These are phyloP conservation scores for Diversispora eburnea DNA, from an alignment of 192 early-diverging fungal genomes.

Conservation along the genomic window DNA sequence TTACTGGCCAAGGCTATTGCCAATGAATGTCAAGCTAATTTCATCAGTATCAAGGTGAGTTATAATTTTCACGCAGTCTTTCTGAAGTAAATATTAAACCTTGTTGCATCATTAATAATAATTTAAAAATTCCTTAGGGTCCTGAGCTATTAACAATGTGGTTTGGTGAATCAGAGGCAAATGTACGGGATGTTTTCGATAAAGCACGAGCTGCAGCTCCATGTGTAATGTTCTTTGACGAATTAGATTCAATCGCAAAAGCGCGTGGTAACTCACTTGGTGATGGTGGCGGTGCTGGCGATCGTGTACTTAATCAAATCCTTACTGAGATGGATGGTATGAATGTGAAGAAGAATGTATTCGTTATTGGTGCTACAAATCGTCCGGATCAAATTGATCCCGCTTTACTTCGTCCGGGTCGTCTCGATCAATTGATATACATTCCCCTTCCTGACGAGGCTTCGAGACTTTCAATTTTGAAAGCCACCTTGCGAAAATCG, in stretches of 20 bases:
- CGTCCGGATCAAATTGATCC: slow-evolving; percentile 98
- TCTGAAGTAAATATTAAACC: background rate
- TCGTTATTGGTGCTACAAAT: slow-evolving; percentile 99
- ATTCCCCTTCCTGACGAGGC: slow-evolving; percentile 89
- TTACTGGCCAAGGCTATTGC: slow-evolving; percentile 99
- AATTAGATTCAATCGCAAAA: slow-evolving; percentile 97
- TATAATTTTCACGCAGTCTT: background rate
- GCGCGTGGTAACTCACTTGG: slow-evolving; percentile 77
- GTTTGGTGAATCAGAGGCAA: slow-evolving; percentile 99
- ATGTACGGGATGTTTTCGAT: slow-evolving; percentile 99
- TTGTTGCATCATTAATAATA: background rate
- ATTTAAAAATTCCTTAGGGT: slow-evolving; percentile 49
- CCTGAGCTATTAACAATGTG: slow-evolving; percentile 99
- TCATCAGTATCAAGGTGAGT: slow-evolving; percentile 91
- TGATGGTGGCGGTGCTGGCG: slow-evolving; percentile 79
- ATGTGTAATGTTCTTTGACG: slow-evolving; percentile 99
- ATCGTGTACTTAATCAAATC: slow-evolving; percentile 98
- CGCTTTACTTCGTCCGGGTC: slow-evolving; percentile 95
- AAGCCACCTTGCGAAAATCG: slow-evolving; percentile 91
- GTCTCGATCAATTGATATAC: slow-evolving; percentile 98
- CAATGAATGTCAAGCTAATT: slow-evolving; percentile 99
- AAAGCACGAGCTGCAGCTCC: slow-evolving; percentile 96
- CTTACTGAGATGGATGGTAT: slow-evolving; percentile 99
- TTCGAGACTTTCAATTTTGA: slow-evolving; percentile 80
- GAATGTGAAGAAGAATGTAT: slow-evolving; percentile 99